Evolutionary conservation across 2,329 filamentous ascomycete genomes (phyloP).

Genomic region (Amauroascus niger): DNA sequence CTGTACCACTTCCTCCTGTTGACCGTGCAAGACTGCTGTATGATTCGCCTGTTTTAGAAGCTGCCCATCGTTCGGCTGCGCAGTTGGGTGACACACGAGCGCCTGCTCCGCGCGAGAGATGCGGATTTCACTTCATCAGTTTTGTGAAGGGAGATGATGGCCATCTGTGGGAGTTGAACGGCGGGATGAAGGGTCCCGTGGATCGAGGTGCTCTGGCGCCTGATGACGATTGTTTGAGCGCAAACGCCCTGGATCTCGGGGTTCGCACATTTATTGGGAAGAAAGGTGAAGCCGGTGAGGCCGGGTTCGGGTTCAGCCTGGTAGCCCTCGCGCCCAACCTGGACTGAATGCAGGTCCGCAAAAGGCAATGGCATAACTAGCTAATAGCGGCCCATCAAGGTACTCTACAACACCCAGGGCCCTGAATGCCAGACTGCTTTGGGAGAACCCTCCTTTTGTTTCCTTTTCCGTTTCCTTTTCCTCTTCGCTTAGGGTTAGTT

Average conservation of each 20-base stretch:
- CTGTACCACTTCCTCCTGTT: conserved; percentile 36
- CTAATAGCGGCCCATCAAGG: background rate
- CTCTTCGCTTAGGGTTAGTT: background rate
- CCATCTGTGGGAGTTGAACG: conserved; percentile 30
- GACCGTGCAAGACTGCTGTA: conserved; percentile 46
- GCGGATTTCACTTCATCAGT: conserved; percentile 25
- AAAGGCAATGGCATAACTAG: background rate
- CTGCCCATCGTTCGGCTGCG: conserved; percentile 19
- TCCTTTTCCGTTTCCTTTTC: background rate
- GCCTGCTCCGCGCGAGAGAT: conserved; percentile 19
- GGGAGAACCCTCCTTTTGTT: background rate
- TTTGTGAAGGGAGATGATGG: conserved; percentile 28
- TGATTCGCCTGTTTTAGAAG: conserved; percentile 25
- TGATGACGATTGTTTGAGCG: conserved; percentile 27
- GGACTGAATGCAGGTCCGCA: conserved; percentile 2
- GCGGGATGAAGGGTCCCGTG: conserved; percentile 26
- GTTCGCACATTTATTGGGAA: conserved; percentile 19
- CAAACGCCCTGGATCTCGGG: conserved; percentile 24
- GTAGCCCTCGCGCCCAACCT: conserved; percentile 13
- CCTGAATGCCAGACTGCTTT: background rate
- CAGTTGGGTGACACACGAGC: conserved; percentile 21
- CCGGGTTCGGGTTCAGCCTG: conserved; percentile 14
- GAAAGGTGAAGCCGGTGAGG: conserved; percentile 9
- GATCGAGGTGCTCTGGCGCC: conserved; percentile 23
- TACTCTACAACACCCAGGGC: background rate